Evolutionary conservation across 805 yeast species (phyloP).

Genomic region (Cyberlindnera meyerae): DNA sequence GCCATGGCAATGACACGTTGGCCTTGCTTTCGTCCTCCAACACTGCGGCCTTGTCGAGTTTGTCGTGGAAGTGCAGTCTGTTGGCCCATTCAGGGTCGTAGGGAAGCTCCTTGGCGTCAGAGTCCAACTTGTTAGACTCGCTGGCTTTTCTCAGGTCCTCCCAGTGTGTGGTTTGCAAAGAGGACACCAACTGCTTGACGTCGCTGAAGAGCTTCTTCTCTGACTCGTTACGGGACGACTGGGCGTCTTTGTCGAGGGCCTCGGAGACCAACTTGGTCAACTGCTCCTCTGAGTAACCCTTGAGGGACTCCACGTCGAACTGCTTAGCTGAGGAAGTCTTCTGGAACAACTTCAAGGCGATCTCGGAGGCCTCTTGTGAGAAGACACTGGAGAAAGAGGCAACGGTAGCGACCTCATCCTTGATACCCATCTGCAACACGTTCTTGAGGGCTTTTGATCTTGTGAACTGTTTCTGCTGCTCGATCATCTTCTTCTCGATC

Average conservation of each 20-base stretch:
- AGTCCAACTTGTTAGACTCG: constrained; percentile 26
- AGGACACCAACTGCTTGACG: constrained; percentile 20
- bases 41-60: constrained; percentile 41
- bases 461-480: constrained; percentile 19
- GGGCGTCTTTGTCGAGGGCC: constrained; percentile 14
- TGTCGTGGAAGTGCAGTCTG: constrained; percentile 37
- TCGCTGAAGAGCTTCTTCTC: constrained; percentile 28
- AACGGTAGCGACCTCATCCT: constrained; percentile 12
- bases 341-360: constrained; percentile 21
- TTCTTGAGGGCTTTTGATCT: constrained; percentile 16
- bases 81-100: constrained; percentile 50
- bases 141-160: constrained; percentile 28
- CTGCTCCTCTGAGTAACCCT: constrained; percentile 11
- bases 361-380: constrained; percentile 20
- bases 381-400: constrained; percentile 9
- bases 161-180: constrained; percentile 21
- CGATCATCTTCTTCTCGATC: constrained; percentile 20
- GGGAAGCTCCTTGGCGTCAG: constrained; percentile 29
- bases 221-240: constrained; percentile 25
- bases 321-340: constrained; percentile 14
- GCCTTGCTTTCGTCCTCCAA: constrained; percentile 47
- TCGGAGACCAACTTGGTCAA: constrained; percentile 6
- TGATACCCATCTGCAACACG: constrained; percentile 16
- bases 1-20: constrained; percentile 74
- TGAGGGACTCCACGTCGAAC: constrained; percentile 13